These are phyloP conservation scores for Penicillium psychrosexuale DNA, from an alignment of 2,329 filamentous ascomycete genomes.

Conservation along the genomic window DNA sequence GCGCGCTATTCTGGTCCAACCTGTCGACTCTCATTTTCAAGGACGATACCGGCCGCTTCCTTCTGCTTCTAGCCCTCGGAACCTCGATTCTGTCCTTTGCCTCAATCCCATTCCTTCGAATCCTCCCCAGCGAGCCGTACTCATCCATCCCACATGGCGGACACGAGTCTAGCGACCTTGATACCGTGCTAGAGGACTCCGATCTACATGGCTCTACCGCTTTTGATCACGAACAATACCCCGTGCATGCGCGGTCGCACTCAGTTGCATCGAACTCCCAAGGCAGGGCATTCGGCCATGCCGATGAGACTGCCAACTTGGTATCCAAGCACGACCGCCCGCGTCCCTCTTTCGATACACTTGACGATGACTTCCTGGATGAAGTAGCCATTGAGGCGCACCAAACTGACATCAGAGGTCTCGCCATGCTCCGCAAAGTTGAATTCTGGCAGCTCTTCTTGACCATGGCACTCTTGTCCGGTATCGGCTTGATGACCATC, in stretches of 20 bases:
- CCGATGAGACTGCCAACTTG: conserved; percentile 77
- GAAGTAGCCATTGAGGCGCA: conserved; percentile 68
- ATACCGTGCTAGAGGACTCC: conserved; percentile 31
- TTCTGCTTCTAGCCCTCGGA: conserved; percentile 75
- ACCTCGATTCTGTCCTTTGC: conserved; percentile 72
- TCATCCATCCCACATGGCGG: conserved; percentile 36
- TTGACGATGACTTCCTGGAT: conserved; percentile 51
- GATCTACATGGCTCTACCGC: conserved; percentile 36
- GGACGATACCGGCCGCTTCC: conserved; percentile 75
- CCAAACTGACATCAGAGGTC: conserved; percentile 85
- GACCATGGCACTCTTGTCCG: conserved; percentile 85
- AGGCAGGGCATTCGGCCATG: conserved; percentile 27
- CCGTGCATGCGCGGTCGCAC: conserved; percentile 30
- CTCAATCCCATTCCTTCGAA: conserved; percentile 80
- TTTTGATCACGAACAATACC: conserved; percentile 27
- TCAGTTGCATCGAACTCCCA: conserved; percentile 29
- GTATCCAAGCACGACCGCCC: conserved; percentile 61
- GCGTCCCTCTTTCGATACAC: conserved; percentile 51
- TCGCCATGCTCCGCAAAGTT: conserved; percentile 65
- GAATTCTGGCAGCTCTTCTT: conserved; percentile 91
- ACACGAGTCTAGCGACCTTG: conserved; percentile 30
- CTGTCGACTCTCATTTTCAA: conserved; percentile 75
- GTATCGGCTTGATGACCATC: conserved; percentile 96
- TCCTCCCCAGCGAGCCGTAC: conserved; percentile 57
- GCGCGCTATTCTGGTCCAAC: conserved; percentile 91